Evolutionary conservation across 176 grass and related monocot species (phyloP), one percentile per base, ranked within the genome.

Genomic region (Melocanna baccifera): DNA sequence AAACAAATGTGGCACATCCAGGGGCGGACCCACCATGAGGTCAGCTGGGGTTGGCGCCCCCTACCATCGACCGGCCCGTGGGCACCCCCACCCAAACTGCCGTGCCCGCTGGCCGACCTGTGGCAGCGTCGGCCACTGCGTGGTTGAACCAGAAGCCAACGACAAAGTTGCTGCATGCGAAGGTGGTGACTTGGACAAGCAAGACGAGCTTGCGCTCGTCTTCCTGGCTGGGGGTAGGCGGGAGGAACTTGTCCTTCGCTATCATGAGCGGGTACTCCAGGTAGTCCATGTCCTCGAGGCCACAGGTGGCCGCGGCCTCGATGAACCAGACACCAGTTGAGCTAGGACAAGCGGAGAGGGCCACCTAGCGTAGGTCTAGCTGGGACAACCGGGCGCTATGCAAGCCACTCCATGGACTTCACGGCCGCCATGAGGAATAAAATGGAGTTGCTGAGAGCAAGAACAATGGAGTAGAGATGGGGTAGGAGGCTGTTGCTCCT

Each of bases 251-350:
- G 64, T 99, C 96, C 83, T 99, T 94, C 57, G 87, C 47, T 3
- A 99, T 74, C 89, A 96, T 99, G 57, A 99, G 67, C 14, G 93
- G 96, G 45, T 93, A 81, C 91, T 99, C 96, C 39, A 99, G 87
- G 83, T 96, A 99, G 43, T 99, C 93, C 29, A 99, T 91, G 68
- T 96, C 89, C 56, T 92, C 82, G 3, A 99, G 86, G 6, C 16
- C 50, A 62, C 86, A 89, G 1, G 13, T 40, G 0, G 88, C 75
- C 30, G 59, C 55, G 0, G 93, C 93, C 75, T 96, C 93, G 7
- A 88, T 88, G 80, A 94, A 96, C 96, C 93, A 96, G 4, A 99
- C 93, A 10, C 93, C 87, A 89, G 73, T 98, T 93, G 6, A 98
- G 96, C 93, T 91, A 95, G 6, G 96, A 98, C 13, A 98, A 83